Base-by-base conservation (phyloP, 2,329 filamentous ascomycete genomes). In the Keithomyces neogunnii region DNA sequence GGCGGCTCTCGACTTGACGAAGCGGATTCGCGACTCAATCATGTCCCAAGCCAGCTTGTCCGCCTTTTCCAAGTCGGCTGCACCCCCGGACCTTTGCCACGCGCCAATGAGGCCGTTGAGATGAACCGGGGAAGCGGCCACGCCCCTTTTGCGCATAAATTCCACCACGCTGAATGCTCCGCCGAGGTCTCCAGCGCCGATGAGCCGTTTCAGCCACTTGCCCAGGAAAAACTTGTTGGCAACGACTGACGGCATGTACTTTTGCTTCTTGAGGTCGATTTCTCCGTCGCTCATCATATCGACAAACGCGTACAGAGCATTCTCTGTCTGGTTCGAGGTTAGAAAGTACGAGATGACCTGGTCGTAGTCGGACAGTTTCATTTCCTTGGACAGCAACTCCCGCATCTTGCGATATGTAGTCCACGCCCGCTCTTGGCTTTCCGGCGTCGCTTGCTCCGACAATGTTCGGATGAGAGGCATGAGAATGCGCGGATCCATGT, bases 201-300 rank as follows among this genome's bases (percentile, higher is more conserved):
- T 86, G 7, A 95, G 78, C 47, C 86, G 82, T 67, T 92, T 92
- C 62, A 95, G 77, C 91, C 90, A 96, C 60, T 89, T 91, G 35
- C 85, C 87, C 57, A 90, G 86, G 67, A 96, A 88, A 67, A 89
- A 92, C 56, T 85, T 84, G 66, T 95, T 93, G 47, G 71, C 73
- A 39, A 82, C 67, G 7, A 72, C 67, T 1, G 71, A 69, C 1
- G 78, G 78, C 51, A 81, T 66, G 19, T 64, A 59, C 48, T 67
- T 66, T 52, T 66, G 64, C 52, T 69, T 70, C 48, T 69, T 70
- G 47, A 80, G 61, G 51, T 80, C 72, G 50, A 81, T 66, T 44
- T 72, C 63, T 4, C 78, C 77, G 3, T 80, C 78, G 52, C 82
- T 80, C 82, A 95, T 90, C 89, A 96, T 95, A 64, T 96, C 89